phyloP scores from a whole-genome alignment of 1,284 basidiomycete species.

The Pseudomicrostroma phylloplanum region DNA sequence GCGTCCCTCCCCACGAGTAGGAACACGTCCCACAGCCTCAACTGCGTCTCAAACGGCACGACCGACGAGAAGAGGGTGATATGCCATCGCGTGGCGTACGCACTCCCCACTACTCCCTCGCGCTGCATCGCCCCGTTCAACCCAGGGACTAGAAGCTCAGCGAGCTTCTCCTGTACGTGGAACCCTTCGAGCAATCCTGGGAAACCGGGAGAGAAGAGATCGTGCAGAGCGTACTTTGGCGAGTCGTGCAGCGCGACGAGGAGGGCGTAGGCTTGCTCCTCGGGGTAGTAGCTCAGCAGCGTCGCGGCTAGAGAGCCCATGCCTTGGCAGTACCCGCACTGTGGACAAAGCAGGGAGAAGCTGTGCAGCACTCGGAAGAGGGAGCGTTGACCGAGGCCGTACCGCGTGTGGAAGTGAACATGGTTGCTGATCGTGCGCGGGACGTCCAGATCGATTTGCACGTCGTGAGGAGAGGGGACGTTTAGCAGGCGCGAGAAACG shows the following conservation, averaged over 20 bases:
- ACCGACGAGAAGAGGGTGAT: constrained; percentile 86
- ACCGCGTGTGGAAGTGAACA: constrained; percentile 87
- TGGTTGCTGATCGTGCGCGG: constrained; percentile 93
- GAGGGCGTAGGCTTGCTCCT: constrained; percentile 67
- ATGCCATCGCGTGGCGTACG: constrained; percentile 98
- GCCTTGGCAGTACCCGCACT: constrained; percentile 97
- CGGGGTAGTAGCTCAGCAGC: constrained; percentile 74
- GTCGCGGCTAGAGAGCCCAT: constrained; percentile 98
- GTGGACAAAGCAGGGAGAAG: constrained; percentile 73
- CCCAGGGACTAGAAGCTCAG: constrained; percentile 75
- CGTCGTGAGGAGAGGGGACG: constrained; percentile 73
- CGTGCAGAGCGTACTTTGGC: constrained; percentile 60
- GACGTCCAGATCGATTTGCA: constrained; percentile 97
- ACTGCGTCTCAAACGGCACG: constrained; percentile 89
- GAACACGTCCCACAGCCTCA: constrained; percentile 90
- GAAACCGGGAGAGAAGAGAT: constrained; percentile 87
- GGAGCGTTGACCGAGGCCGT: constrained; percentile 64
- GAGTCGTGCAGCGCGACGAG: constrained; percentile 63
- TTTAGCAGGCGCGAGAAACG: constrained; percentile 7
- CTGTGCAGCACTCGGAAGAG: constrained; percentile 87
- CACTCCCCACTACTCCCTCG: constrained; percentile 77
- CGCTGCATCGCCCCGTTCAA: constrained; percentile 68
- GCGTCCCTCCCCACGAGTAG: constrained; percentile 77
- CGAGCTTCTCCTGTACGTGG: constrained; percentile 83
- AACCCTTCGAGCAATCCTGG: constrained; percentile 90